Evolutionary conservation across 495 filamentous ascomycete genomes (phyloP).

Genomic region (Tuber calosporum): DNA sequence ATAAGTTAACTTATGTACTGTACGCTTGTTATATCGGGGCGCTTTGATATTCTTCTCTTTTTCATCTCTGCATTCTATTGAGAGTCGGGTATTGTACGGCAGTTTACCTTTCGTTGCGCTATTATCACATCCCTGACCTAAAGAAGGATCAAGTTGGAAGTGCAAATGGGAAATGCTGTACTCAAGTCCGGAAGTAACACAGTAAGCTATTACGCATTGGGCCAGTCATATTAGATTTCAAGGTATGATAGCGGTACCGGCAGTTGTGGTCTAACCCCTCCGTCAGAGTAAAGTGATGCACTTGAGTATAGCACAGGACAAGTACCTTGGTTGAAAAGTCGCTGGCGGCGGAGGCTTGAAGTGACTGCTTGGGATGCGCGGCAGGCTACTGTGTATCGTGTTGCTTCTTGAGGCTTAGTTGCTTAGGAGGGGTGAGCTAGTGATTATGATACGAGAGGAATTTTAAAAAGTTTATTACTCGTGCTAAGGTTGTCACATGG

Average conservation of each 20-base stretch:
- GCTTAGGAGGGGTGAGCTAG: too few species aligned
- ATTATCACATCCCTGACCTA: neutral
- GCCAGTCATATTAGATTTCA: neutral
- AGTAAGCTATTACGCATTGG: neutral
- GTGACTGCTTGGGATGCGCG: neutral
- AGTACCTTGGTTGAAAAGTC: neutral
- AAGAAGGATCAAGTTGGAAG: neutral
- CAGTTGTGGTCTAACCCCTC: neutral
- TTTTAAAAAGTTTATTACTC: too few species aligned
- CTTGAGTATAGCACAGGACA: neutral
- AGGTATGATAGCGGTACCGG: neutral
- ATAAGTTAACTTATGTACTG: neutral
- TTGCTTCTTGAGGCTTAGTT: neutral
- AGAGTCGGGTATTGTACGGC: neutral
- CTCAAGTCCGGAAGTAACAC: neutral
- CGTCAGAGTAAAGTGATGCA: neutral
- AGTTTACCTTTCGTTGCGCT: neutral
- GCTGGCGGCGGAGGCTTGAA: neutral
- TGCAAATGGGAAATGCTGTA: neutral
- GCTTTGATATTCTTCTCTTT: neutral
- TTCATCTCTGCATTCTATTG: neutral
- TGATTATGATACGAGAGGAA: neutral
- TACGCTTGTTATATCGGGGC: neutral
- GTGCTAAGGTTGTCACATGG: too few species aligned
- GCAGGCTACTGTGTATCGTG: neutral